Evolutionary conservation across 176 grass and related monocot species (phyloP), one percentile per base, ranked within the genome.

Genomic region (Olyra latifolia): DNA sequence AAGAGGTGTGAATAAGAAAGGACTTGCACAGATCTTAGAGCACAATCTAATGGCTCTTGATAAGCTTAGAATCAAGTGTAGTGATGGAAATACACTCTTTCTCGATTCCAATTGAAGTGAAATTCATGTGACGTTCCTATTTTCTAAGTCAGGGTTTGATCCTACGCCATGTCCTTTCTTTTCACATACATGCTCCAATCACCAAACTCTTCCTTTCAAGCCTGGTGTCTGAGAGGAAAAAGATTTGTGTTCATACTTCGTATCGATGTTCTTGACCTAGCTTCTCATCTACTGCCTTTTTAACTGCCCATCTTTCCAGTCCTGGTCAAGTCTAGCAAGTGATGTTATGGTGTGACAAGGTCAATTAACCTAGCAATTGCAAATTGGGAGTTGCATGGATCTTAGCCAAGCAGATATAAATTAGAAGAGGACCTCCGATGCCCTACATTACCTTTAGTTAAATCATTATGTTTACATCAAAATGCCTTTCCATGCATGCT

Each of bases 281-380:
- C 54, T 35, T 41, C 19, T 50, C 38, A 23, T 50, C n/a, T 16
- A 0, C 12, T 35, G 5, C n/a, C 8, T 62, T 71, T 80, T 17
- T 69, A 38, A 59, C 8, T 84, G 6, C 14, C 54, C 43, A 30
- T 32, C 17, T 45, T 49, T 61, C 63, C 54, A 25, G 68, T 73
- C 25, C 20, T 19, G 70, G 79, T 87, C 79, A 82, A 63, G 78
- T 61, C 63, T 10, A 48, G 22, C 9, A 20, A 35, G 19, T 24
- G 55, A 57, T 38, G 10, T 39, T 25, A 72, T 12, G 40, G 58
- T 78, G 35, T 78, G 86, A 88, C 25, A 72, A 12, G 48, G 67
- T 73, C 86, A 66, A 45, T 45, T 45, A 45, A 83, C 66, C 46
- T 63, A 41, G 25, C 40, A 48, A 66, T 64, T 66, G 57, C 14